Base-by-base conservation (phyloP, 2,329 filamentous ascomycete species). In the Colletotrichum lentis region DNA sequence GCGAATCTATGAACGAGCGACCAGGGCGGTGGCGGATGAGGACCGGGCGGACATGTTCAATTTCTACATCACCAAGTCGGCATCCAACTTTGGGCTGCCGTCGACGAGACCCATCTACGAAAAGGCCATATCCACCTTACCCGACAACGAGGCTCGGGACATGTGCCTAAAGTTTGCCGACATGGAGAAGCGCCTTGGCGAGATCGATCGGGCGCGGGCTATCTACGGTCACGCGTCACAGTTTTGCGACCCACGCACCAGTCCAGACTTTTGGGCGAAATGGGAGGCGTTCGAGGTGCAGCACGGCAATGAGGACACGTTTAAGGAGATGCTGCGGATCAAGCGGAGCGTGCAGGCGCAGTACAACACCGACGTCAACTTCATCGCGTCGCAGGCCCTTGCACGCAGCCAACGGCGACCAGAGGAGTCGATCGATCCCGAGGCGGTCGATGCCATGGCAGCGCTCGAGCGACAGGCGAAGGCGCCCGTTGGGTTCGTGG, bases 81-180 rank as follows among this genome's bases (percentile, higher is more conserved):
- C 96, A 1, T 97, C 94, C 22, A 99, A 99, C 80, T 99, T 99
- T 75, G 96, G 96, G 39, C 87, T 99, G 59, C 94, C 96, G 0
- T 98, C 96, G 0, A 97, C 96, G 3, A 85, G 96, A 59, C 91
- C 93, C 0, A 99, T 99, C 73, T 99, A 99, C 83, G 96, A 99
- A 81, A 90, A 94, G 64, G 95, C 96, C 44, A 97, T 99, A 72
- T 90, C 93, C 12, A 92, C 94, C n/a, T 84, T 99, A 43, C 95
- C 96, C 0, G 96, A 99, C 79, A 88, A 85, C 70, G 96, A 98
- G 79, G 96, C 95, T 7, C 93, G 94, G 76, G 92, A 96, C 73
- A 99, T 99, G 96, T 99, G 96, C 80, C 88, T 99, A 77, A 98
- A 97, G 77, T 99, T 99, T 76, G 96, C 96, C 2, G 94, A 97